Conservation (phyloP, 345 rosid species). For the Ricinus communis region DNA sequence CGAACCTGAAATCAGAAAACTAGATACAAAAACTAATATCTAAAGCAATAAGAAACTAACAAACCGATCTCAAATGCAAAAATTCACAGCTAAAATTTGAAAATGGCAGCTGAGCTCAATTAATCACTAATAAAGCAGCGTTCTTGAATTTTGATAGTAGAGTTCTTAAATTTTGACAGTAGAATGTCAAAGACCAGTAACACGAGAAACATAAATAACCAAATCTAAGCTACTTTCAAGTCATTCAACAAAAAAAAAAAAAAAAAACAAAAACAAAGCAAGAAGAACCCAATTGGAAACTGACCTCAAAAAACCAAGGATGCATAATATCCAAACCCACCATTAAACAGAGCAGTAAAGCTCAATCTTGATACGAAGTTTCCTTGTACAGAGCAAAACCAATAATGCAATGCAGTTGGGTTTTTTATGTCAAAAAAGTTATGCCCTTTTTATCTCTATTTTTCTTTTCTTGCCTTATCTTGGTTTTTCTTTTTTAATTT, state of each 20-base stretch:
- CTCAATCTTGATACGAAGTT: constrained; percentile 25
- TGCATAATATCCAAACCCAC: background rate
- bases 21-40: background rate
- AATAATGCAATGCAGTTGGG: constrained; percentile 14
- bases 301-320: constrained; percentile 17
- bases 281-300: constrained; percentile 31
- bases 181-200: background rate
- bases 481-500: too few relatives aligned
- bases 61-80: constrained; percentile 13
- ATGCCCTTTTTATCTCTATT: background rate
- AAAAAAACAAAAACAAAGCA: constrained; percentile 2
- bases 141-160: background rate
- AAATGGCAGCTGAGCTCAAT: background rate
- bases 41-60: background rate
- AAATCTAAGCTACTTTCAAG: constrained; percentile 15
- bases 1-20: background rate
- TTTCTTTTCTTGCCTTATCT: background rate
- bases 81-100: background rate
- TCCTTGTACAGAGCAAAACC: constrained; percentile 15
- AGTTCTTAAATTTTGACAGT: background rate
- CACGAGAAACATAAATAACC: background rate
- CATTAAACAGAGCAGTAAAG: constrained; percentile 14
- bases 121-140: background rate
- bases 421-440: background rate
- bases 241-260: background rate